Conservation (phyloP, 768 basidiomycete genomes). For the Panellus pusillus region DNA sequence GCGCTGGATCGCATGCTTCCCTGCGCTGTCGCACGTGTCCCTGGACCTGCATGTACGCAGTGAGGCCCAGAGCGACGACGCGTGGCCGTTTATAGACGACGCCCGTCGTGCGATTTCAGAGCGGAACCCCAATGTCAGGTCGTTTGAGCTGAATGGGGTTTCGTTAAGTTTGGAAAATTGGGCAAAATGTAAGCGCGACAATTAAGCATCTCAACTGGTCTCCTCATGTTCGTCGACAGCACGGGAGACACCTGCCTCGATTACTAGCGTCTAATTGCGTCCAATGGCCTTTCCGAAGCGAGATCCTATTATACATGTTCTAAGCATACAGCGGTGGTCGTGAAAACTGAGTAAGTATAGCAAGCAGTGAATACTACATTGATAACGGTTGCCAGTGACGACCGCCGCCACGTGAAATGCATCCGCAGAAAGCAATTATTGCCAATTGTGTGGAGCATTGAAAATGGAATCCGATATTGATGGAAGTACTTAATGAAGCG, state of each 20-base stretch:
- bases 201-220: background rate
- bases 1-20: constrained; percentile 18
- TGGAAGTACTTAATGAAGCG: no score
- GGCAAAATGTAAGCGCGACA: constrained; percentile 8
- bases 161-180: constrained; percentile 1
- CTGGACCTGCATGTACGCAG: constrained; percentile 9
- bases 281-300: background rate
- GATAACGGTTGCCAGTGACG: no score
- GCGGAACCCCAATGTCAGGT: constrained; percentile 9
- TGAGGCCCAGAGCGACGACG: background rate
- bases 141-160: constrained; percentile 17
- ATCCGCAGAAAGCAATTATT: no score
- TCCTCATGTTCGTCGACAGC: background rate
- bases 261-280: background rate
- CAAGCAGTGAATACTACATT: no score
- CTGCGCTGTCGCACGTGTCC: constrained; percentile 12
- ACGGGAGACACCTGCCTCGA: constrained; percentile 6
- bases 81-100: constrained; percentile 4
- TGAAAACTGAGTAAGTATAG: no score
- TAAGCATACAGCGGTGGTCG: background rate
- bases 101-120: constrained; percentile 5
- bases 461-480: no score
- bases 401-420: no score
- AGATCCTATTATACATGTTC: background rate
- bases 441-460: no score